Evolutionary conservation across 2,329 filamentous ascomycete genomes (phyloP).

Genomic region (Aspergillus neoniger): DNA sequence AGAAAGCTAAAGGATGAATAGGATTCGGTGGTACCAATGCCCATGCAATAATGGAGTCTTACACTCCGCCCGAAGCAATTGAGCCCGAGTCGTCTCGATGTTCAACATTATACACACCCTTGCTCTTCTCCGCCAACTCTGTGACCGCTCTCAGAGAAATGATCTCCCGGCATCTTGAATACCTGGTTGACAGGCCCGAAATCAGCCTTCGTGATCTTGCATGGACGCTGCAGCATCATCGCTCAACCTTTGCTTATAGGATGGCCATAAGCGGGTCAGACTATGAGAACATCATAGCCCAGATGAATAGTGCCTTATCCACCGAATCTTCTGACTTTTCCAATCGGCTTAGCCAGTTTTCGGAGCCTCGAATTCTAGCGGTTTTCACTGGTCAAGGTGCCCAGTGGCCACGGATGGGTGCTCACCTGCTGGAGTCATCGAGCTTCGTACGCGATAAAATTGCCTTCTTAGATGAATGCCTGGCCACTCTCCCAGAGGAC

Average conservation of each 20-base stretch:
- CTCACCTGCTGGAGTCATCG: neutral
- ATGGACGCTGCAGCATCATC: neutral
- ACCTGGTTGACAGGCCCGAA: neutral
- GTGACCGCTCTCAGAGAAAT: neutral
- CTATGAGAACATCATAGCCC: neutral
- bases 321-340: no score
- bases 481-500: neutral
- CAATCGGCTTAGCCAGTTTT: no score
- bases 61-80: neutral
- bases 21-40: neutral
- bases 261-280: neutral
- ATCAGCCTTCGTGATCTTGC: neutral
- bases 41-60: conserved; percentile 39
- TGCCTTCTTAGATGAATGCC: neutral
- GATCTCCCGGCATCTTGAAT: neutral
- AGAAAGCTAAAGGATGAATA: no score
- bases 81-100: no score
- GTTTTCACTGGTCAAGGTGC: conserved; percentile 30
- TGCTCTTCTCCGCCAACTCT: neutral
- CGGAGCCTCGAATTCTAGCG: conserved; percentile 2
- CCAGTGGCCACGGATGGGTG: conserved; percentile 27
- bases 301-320: no score
- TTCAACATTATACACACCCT: neutral
- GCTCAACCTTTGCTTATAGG: neutral
- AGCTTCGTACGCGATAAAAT: neutral